Conservation (phyloP, 352 stramenopile genomes). For the Plasmopara halstedii region DNA sequence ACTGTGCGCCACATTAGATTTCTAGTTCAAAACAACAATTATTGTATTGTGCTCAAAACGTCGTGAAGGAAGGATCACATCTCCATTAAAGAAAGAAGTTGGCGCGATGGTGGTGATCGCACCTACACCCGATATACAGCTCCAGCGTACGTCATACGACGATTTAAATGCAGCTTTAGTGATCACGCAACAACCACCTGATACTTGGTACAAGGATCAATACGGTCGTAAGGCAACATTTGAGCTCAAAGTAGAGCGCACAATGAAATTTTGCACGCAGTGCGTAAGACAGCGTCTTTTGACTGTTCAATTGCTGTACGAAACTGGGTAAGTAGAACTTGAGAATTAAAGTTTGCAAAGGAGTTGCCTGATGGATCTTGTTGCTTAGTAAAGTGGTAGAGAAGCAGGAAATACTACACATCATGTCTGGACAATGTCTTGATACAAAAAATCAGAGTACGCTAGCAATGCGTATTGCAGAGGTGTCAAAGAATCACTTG, state of each 20-base stretch:
- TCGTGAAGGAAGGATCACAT: no score
- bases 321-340: conserved; percentile 34
- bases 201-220: conserved; percentile 77
- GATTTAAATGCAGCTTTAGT: conserved; percentile 28
- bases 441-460: conserved; percentile 43
- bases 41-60: neutral
- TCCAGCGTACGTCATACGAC: neutral
- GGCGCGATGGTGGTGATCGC: conserved; percentile 13
- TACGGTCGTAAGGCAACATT: conserved; percentile 72
- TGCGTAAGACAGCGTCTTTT: conserved; percentile 51
- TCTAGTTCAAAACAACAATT: no score
- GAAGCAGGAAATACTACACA: conserved; percentile 66
- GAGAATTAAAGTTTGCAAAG: neutral
- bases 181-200: conserved; percentile 50
- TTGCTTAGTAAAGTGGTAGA: conserved; percentile 52
- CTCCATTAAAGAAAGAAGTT: conserved; percentile 12
- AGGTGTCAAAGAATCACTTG: conserved; percentile 80
- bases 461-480: conserved; percentile 59
- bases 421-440: conserved; percentile 53
- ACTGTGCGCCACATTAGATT: no score
- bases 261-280: conserved; percentile 21
- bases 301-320: conserved; percentile 58
- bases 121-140: conserved; percentile 4
- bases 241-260: conserved; percentile 33
- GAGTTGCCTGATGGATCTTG: conserved; percentile 1